Conservation (phyloP, 2,329 filamentous ascomycete genomes). For the Fusarium tricinctum region DNA sequence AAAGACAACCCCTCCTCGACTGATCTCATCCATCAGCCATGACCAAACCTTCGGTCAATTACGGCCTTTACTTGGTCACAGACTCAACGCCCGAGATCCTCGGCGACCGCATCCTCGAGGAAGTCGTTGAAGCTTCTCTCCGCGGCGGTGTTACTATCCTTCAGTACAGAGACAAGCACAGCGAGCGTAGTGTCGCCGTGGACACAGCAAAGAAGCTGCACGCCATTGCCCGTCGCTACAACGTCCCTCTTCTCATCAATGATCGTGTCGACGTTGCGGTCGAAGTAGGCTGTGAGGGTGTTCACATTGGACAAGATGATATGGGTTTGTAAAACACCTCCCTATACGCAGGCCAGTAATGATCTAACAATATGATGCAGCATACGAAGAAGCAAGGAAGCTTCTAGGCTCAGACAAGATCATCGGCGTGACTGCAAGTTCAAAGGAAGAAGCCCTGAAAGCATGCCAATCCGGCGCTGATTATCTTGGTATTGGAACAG, state of each 20-base stretch:
- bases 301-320: slow-evolving; percentile 96
- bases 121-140: slow-evolving; percentile 81
- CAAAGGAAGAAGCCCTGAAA: slow-evolving; percentile 76
- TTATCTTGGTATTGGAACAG: slow-evolving; percentile 91
- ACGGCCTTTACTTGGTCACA: slow-evolving; percentile 90
- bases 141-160: slow-evolving; percentile 87
- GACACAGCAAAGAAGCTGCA: slow-evolving; percentile 80
- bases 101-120: slow-evolving; percentile 75
- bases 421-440: slow-evolving; percentile 89
- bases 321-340: slow-evolving; percentile 71
- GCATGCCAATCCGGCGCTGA: slow-evolving; percentile 85
- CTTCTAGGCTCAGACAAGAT: slow-evolving; percentile 83
- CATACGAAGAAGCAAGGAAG: slow-evolving; percentile 68
- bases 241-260: slow-evolving; percentile 89
- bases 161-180: slow-evolving; percentile 91
- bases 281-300: slow-evolving; percentile 88
- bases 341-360: background rate
- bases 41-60: slow-evolving; percentile 67
- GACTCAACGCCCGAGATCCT: slow-evolving; percentile 92
- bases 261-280: slow-evolving; percentile 91
- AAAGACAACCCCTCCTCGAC: slow-evolving; percentile 3
- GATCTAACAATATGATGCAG: slow-evolving; percentile 35
- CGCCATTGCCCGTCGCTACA: slow-evolving; percentile 73
- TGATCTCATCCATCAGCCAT: slow-evolving; percentile 5
- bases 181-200: slow-evolving; percentile 79